These are phyloP conservation scores for Wickerhamomyces sydowiorum DNA, from an alignment of 805 yeast species.

Conservation along the genomic window DNA sequence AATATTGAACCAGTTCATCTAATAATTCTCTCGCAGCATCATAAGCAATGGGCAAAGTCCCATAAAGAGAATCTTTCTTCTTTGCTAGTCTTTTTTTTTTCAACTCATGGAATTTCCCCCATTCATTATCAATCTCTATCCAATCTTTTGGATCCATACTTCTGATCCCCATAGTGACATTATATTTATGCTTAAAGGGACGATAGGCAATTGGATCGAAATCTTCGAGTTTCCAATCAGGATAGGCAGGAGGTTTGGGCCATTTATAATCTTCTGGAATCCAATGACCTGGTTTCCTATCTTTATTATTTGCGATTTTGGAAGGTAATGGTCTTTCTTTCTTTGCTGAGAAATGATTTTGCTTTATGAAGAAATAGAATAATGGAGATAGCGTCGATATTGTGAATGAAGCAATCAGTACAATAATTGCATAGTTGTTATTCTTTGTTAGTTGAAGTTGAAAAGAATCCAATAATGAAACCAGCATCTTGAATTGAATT, in stretches of 20 bases:
- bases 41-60: constrained; percentile 44
- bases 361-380: neutral
- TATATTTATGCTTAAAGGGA: constrained; percentile 61
- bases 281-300: constrained; percentile 47
- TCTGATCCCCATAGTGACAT: constrained; percentile 65
- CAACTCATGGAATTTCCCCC: constrained; percentile 47
- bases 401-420: neutral
- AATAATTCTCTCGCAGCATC: constrained; percentile 52
- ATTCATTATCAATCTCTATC: constrained; percentile 67
- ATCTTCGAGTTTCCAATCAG: constrained; percentile 41
- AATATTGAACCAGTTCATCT: constrained; percentile 43
- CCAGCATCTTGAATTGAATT: neutral
- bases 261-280: constrained; percentile 42
- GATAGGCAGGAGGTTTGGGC: constrained; percentile 43
- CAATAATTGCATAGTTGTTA: neutral
- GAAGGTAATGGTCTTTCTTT: constrained; percentile 25
- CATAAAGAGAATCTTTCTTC: constrained; percentile 40
- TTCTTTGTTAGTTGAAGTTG: neutral
- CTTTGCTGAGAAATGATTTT: neutral
- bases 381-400: constrained; percentile 2
- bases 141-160: constrained; percentile 54
- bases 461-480: neutral
- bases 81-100: constrained; percentile 46
- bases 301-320: constrained; percentile 35
- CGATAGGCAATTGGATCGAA: constrained; percentile 59